Conservation (phyloP, 2,329 filamentous ascomycete genomes). For the Pochonia chlamydosporia region DNA sequence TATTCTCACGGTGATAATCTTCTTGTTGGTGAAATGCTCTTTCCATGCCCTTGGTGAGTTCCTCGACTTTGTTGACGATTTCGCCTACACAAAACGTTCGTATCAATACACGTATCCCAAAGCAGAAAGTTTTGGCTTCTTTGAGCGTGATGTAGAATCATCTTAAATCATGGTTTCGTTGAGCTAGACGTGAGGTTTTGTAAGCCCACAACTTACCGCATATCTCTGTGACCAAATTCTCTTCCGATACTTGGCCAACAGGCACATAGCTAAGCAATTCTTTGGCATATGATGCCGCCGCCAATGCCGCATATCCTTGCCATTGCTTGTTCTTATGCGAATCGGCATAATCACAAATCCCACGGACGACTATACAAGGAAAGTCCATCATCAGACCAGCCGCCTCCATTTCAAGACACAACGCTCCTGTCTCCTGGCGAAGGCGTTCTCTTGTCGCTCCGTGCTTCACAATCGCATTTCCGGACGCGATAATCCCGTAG, state of each 20-base stretch:
- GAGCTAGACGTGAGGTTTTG: too few relatives aligned
- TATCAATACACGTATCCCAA: background rate
- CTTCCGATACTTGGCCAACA: background rate
- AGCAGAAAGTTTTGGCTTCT: background rate
- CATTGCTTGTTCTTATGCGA: conserved; percentile 4
- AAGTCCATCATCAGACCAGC: too few relatives aligned
- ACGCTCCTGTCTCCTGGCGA: background rate
- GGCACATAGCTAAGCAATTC: background rate
- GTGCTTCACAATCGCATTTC: conserved; percentile 1
- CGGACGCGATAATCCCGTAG: background rate
- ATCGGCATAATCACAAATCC: conserved; percentile 1
- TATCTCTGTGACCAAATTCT: background rate
- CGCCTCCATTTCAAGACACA: conserved; percentile 1
- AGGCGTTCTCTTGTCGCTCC: background rate
- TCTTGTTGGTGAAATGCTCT: background rate
- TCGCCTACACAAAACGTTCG: background rate
- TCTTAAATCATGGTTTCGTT: too few relatives aligned
- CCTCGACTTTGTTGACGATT: background rate
- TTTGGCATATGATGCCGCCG: background rate
- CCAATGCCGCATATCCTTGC: conserved; percentile 2
- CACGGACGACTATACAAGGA: background rate
- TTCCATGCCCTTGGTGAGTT: background rate
- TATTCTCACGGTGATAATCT: background rate
- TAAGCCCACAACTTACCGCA: background rate
- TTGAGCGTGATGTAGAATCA: too few relatives aligned